Evolutionary conservation across 257 asterid species (phyloP).

Genomic region (Henckelia pumila): DNA sequence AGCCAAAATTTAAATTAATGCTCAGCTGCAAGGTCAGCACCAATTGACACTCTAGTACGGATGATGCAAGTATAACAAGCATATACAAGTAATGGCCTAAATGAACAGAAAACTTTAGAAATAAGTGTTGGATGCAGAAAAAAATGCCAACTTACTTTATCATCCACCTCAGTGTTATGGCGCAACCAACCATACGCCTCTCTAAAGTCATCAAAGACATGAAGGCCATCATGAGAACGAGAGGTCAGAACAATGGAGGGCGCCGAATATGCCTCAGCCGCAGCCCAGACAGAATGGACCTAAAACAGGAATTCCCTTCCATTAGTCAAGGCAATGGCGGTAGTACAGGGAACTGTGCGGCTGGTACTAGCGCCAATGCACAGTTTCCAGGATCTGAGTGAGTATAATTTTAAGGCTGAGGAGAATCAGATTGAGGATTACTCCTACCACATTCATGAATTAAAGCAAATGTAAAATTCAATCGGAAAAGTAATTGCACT

Average conservation of each 20-base stretch:
- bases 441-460: no score
- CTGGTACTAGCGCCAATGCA: conserved; percentile 8
- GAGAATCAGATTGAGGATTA: no score
- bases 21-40: conserved; percentile 3
- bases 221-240: conserved; percentile 81
- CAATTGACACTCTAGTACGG: not conserved
- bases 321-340: conserved; percentile 27
- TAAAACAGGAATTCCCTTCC: conserved; percentile 24
- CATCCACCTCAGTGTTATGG: conserved; percentile 98
- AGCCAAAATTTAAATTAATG: conserved; percentile 11
- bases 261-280: conserved; percentile 99
- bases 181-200: conserved; percentile 99
- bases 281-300: conserved; percentile 99
- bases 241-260: conserved; percentile 95
- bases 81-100: not conserved
- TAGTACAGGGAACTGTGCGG: conserved; percentile 8
- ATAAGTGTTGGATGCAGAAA: not conserved
- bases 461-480: no score
- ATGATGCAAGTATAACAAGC: not conserved
- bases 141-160: conserved; percentile 58
- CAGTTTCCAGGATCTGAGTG: not conserved
- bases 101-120: not conserved
- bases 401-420: no score
- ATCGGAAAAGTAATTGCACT: no score
- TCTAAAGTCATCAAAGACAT: conserved; percentile 98